These are phyloP conservation scores for Juncus inflexus DNA, from an alignment of 176 grass and related monocot genomes.

Conservation along the genomic window DNA sequence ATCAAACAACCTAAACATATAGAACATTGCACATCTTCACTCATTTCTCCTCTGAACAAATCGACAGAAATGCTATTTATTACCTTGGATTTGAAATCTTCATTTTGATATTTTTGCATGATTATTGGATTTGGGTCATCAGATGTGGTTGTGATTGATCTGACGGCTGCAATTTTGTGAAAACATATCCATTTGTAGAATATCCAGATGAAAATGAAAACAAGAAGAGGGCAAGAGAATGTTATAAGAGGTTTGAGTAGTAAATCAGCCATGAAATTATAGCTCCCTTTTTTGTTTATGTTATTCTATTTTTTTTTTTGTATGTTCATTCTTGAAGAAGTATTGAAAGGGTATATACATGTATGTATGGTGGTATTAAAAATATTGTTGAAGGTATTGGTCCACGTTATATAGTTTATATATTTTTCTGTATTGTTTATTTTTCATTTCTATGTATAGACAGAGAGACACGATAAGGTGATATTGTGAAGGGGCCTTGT, in stretches of 20 bases:
- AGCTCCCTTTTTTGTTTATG: too few species aligned
- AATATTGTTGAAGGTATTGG: too few species aligned
- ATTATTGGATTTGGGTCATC: neutral
- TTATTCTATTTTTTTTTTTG: too few species aligned
- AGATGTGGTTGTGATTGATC: neutral
- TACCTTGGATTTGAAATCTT: conserved; percentile 34
- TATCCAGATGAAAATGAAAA: neutral
- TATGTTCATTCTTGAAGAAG: too few species aligned
- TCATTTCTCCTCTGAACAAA: conserved; percentile 22
- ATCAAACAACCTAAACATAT: conserved; percentile 62
- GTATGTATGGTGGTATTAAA: too few species aligned
- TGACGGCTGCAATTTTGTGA: neutral
- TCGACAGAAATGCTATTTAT: conserved; percentile 41
- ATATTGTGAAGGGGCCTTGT: too few species aligned
- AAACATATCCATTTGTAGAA: neutral
- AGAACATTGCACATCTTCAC: conserved; percentile 46
- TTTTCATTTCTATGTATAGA: too few species aligned
- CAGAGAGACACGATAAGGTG: too few species aligned
- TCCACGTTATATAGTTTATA: too few species aligned
- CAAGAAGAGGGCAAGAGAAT: conserved; percentile 5
- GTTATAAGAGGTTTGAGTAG: neutral
- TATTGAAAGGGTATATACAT: too few species aligned
- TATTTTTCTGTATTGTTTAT: too few species aligned
- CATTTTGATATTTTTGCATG: neutral
- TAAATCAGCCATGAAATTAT: too few species aligned